Conservation (phyloP, 2,329 filamentous ascomycete genomes). For the Colletotrichum noveboracense region DNA sequence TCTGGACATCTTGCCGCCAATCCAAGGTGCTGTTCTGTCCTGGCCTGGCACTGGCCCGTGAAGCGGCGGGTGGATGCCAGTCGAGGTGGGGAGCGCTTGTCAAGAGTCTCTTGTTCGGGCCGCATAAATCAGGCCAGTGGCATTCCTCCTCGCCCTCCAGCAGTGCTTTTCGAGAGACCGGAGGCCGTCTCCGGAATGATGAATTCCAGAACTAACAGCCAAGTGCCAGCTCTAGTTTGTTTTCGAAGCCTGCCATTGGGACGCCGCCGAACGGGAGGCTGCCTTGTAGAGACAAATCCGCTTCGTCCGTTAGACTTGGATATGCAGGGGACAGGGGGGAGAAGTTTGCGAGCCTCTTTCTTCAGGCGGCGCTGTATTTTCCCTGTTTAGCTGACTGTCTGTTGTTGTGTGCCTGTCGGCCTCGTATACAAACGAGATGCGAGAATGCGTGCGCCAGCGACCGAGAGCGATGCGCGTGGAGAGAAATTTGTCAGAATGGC, state of each 20-base stretch:
- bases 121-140: not conserved
- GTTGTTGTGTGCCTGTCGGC: not conserved
- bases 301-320: not conserved
- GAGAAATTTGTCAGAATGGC: not conserved
- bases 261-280: not conserved
- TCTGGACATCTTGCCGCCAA: not conserved
- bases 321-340: constrained; percentile 3
- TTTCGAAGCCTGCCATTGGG: not conserved
- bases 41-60: not conserved
- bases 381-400: not conserved
- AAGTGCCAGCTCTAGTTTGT: not conserved
- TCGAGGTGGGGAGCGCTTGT: not conserved
- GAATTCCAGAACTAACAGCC: not conserved
- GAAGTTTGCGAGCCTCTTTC: not conserved
- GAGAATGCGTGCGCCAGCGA: not conserved
- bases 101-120: not conserved
- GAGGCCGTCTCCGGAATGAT: constrained; percentile 7
- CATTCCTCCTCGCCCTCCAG: not conserved
- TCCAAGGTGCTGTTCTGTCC: not conserved
- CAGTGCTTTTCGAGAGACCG: not conserved
- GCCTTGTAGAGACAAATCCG: constrained; percentile 3
- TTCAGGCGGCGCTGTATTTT: not conserved
- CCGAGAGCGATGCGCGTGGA: not conserved
- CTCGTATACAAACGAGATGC: not conserved
- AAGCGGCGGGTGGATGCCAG: not conserved